phyloP scores from a whole-genome alignment of 257 asterid species.

The Solanum rostratum region DNA sequence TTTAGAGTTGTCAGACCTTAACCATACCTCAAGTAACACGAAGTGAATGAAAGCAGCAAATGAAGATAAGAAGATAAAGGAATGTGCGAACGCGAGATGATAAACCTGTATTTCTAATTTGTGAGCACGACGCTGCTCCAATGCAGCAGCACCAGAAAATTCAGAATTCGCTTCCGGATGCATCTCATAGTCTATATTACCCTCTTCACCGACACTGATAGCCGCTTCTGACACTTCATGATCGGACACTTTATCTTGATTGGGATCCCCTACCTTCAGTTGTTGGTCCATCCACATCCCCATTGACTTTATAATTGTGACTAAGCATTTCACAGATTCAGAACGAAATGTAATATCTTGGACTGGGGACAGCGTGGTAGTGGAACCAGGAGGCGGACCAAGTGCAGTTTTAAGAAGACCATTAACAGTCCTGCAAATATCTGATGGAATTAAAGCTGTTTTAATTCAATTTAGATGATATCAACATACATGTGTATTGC shows the following conservation, averaged over 20 bases:
- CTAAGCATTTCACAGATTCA: slow-evolving; percentile 95
- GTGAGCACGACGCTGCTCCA: slow-evolving; percentile 96
- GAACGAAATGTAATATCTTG: slow-evolving; percentile 92
- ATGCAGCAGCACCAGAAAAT: slow-evolving; percentile 61
- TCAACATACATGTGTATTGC: not conserved
- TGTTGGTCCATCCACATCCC: slow-evolving; percentile 98
- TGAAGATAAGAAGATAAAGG: not conserved
- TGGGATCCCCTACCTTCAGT: slow-evolving; percentile 64
- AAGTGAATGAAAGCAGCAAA: not conserved
- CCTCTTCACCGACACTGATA: slow-evolving; percentile 36
- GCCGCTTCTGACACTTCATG: slow-evolving; percentile 45
- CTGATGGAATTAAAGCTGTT: slow-evolving; percentile 33
- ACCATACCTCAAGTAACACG: not conserved
- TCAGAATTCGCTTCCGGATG: slow-evolving; percentile 58
- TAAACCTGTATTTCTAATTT: slow-evolving; percentile 90
- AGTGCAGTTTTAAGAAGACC: slow-evolving; percentile 95
- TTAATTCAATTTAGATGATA: slow-evolving; percentile 16
- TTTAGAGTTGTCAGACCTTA: slow-evolving; percentile 12
- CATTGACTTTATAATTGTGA: slow-evolving; percentile 78
- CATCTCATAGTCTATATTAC: slow-evolving; percentile 60
- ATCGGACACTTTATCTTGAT: slow-evolving; percentile 40
- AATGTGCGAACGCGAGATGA: not conserved
- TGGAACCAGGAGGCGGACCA: slow-evolving; percentile 96
- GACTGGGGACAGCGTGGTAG: slow-evolving; percentile 74
- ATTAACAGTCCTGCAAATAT: slow-evolving; percentile 84